A percentile compares a stretch with the other conserved stretches of the same genome.
Evolutionary conservation across 768 basidiomycete species (phyloP).

Genomic region (Russula ochroleuca): DNA sequence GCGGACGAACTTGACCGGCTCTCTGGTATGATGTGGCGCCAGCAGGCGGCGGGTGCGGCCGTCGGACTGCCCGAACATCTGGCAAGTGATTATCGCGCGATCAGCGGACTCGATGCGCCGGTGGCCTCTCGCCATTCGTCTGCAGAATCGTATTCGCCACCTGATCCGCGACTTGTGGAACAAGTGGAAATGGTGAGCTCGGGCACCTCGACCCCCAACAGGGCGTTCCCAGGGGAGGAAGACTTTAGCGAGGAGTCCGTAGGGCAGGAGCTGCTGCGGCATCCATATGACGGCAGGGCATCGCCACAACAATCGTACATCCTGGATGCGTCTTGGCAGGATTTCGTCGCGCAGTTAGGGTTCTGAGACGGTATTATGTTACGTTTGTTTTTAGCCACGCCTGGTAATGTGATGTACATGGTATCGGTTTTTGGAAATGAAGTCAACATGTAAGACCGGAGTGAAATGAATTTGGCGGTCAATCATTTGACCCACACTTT

Average conservation of each 20-base stretch:
- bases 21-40: conserved; percentile 34
- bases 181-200: conserved; percentile 23
- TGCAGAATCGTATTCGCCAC: conserved; percentile 32
- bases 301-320: conserved; percentile 34
- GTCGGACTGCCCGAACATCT: conserved; percentile 7
- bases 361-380: conserved; percentile 33
- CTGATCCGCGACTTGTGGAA: conserved; percentile 28
- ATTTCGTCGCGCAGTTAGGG: conserved; percentile 65
- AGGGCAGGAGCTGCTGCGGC: not conserved
- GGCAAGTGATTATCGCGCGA: conserved; percentile 18
- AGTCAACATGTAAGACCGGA: not conserved
- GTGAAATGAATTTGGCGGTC: not conserved
- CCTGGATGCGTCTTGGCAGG: conserved; percentile 61
- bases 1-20: conserved; percentile 35
- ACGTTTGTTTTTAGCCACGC: not conserved
- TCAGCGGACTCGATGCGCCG: conserved; percentile 19
- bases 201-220: conserved; percentile 14
- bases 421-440: not conserved
- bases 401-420: not conserved
- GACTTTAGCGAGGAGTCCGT: conserved; percentile 12
- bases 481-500: not conserved
- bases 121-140: conserved; percentile 33
- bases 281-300: not conserved
- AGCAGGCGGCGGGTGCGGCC: conserved; percentile 7
- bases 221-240: conserved; percentile 22